Conservation (phyloP, 2,329 filamentous ascomycete genomes). For the Botrytis byssoidea region DNA sequence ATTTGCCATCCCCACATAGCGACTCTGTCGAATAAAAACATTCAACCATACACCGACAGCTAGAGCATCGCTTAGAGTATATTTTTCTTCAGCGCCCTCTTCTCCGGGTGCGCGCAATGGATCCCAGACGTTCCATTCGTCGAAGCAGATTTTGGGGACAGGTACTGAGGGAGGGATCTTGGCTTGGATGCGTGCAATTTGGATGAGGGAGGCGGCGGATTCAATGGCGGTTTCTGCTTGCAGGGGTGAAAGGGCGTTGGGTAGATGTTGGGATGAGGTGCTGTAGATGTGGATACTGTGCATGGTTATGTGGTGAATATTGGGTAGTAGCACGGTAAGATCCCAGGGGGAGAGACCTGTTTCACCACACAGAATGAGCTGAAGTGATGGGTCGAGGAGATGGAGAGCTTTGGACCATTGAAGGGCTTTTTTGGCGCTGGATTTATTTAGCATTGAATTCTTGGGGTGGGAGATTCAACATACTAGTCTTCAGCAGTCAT, state of each 20-base stretch:
- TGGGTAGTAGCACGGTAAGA: slow-evolving; percentile 59
- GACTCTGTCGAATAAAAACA: slow-evolving; percentile 62
- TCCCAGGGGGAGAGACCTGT: slow-evolving; percentile 62
- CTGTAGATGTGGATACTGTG: slow-evolving; percentile 68
- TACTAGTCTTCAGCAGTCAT: slow-evolving; percentile 55
- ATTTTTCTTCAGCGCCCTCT: slow-evolving; percentile 60
- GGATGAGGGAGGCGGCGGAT: slow-evolving; percentile 58
- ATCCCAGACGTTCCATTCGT: slow-evolving; percentile 72
- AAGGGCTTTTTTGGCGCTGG: slow-evolving; percentile 50
- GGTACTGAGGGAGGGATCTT: slow-evolving; percentile 35
- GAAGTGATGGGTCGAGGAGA: slow-evolving; percentile 57
- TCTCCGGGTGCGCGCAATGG: slow-evolving; percentile 60
- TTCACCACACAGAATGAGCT: slow-evolving; percentile 63
- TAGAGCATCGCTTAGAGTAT: slow-evolving; percentile 63
- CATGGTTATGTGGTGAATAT: slow-evolving; percentile 62
- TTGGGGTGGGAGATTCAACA: background rate
- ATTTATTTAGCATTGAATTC: background rate
- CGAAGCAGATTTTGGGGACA: slow-evolving; percentile 63
- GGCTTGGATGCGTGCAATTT: slow-evolving; percentile 62
- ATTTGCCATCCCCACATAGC: slow-evolving; percentile 63
- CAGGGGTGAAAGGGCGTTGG: slow-evolving; percentile 55
- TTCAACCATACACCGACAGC: slow-evolving; percentile 64
- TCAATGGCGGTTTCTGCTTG: slow-evolving; percentile 65
- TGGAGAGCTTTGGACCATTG: slow-evolving; percentile 60
- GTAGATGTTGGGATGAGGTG: slow-evolving; percentile 44